These are phyloP conservation scores for Aphanomyces euteiches DNA, from an alignment of 352 stramenopile species.

Conservation along the genomic window DNA sequence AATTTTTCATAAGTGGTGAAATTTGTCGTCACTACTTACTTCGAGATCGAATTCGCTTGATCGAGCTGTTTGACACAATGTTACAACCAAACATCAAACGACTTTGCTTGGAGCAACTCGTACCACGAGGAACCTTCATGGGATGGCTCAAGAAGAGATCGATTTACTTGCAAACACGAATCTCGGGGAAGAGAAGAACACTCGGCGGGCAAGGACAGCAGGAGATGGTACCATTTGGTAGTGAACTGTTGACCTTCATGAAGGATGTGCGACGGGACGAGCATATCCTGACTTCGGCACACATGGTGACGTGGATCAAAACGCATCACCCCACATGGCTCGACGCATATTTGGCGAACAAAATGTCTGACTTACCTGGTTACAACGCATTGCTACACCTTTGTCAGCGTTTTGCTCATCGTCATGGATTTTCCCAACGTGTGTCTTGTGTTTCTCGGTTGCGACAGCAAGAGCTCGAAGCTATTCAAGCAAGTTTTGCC, in stretches of 20 bases:
- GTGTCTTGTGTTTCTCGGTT: background rate
- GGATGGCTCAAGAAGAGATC: too few species aligned
- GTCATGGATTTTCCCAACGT: background rate
- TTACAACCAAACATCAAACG: too few species aligned
- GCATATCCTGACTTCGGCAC: conserved; percentile 8
- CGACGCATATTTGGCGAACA: background rate
- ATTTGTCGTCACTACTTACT: too few species aligned
- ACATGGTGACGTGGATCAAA: background rate
- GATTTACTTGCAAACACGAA: too few species aligned
- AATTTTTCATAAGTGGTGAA: too few species aligned
- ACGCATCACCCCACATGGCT: background rate
- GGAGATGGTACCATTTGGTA: background rate
- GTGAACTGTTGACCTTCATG: conserved; percentile 31
- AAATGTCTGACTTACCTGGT: background rate
- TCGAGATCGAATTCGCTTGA: too few species aligned
- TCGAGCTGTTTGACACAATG: too few species aligned
- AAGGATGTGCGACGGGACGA: conserved; percentile 50
- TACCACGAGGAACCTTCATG: too few species aligned
- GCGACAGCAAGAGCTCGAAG: background rate
- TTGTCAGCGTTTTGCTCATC: background rate
- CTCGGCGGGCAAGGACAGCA: too few species aligned
- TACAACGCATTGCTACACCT: too few species aligned
- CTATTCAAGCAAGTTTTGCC: background rate
- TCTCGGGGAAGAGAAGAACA: too few species aligned
- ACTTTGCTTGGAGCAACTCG: too few species aligned